phyloP scores from a whole-genome alignment of 768 basidiomycete species.

The Candolleomyces eurysporus region DNA sequence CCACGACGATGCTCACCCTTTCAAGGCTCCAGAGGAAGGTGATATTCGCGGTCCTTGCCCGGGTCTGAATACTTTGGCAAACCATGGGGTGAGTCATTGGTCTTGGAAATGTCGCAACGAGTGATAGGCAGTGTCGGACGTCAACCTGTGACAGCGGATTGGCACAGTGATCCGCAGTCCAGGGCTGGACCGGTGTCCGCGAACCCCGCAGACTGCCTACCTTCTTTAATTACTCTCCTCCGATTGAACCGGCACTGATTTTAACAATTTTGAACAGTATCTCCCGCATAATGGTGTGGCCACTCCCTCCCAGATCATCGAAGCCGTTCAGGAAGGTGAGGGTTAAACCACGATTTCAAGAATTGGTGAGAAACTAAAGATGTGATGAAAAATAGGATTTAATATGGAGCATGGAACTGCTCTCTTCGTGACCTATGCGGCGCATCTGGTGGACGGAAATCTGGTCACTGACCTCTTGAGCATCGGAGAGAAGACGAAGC shows the following conservation, averaged over 20 bases:
- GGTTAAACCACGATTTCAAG: too few species aligned
- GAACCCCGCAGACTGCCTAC: not conserved
- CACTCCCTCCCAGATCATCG: slow-evolving; percentile 13
- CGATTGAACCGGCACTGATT: too few species aligned
- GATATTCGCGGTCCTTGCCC: slow-evolving; percentile 20
- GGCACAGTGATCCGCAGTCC: not conserved
- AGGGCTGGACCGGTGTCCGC: not conserved
- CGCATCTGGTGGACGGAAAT: slow-evolving; percentile 17
- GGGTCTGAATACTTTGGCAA: slow-evolving; percentile 19
- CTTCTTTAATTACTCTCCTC: not conserved
- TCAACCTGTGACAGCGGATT: not conserved
- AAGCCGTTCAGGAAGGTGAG: slow-evolving; percentile 16
- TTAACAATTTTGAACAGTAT: slow-evolving; percentile 1
- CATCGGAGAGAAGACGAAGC: slow-evolving; percentile 16
- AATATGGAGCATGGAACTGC: slow-evolving; percentile 15
- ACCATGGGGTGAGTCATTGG: slow-evolving; percentile 15
- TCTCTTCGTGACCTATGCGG: slow-evolving; percentile 14
- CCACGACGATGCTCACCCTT: slow-evolving; percentile 16
- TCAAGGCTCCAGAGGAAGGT: slow-evolving; percentile 6
- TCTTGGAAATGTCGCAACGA: not conserved
- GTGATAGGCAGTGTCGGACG: not conserved
- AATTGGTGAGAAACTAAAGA: not conserved
- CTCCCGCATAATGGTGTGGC: slow-evolving; percentile 14
- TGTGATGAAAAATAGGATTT: slow-evolving; percentile 7
- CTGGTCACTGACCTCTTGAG: slow-evolving; percentile 16